Percentiles rank a stretch among this genome's conserved stretches.
phyloP scores from a whole-genome alignment of 2,329 filamentous ascomycete species.

The Calycina herbarum region DNA sequence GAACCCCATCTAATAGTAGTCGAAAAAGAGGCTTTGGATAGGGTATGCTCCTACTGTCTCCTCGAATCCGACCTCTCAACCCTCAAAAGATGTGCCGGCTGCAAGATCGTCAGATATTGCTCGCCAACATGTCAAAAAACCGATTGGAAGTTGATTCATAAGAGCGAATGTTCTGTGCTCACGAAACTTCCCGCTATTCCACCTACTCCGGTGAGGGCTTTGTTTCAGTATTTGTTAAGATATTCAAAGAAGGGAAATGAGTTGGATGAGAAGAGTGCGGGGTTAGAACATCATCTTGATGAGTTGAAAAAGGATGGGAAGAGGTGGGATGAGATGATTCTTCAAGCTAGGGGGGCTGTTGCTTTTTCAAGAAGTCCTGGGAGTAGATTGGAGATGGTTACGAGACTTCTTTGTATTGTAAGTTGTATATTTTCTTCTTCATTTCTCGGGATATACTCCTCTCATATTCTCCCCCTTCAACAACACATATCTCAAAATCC shows the following conservation, averaged over 20 bases:
- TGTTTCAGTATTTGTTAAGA: conserved; percentile 51
- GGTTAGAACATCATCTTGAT: conserved; percentile 49
- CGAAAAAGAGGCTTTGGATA: conserved; percentile 32
- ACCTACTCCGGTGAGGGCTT: conserved; percentile 56
- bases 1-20: conserved; percentile 31
- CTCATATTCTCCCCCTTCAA: background rate
- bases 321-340: conserved; percentile 45
- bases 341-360: conserved; percentile 53
- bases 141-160: conserved; percentile 55
- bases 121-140: conserved; percentile 51
- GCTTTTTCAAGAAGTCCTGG: conserved; percentile 45
- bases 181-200: conserved; percentile 42
- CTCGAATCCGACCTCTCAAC: conserved; percentile 15
- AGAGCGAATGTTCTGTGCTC: conserved; percentile 53
- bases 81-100: conserved; percentile 49
- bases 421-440: conserved; percentile 17
- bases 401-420: conserved; percentile 56
- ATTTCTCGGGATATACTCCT: background rate
- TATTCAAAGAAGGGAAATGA: conserved; percentile 32
- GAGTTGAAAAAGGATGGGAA: conserved; percentile 39
- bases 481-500: background rate
- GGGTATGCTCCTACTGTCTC: conserved; percentile 34
- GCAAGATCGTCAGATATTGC: conserved; percentile 57
- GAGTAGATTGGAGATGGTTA: conserved; percentile 42
- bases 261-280: conserved; percentile 36